Evolutionary conservation across 306 rosid species (phyloP), one percentile per base, ranked within the genome.

Genomic region (Cucurbita pepo): DNA sequence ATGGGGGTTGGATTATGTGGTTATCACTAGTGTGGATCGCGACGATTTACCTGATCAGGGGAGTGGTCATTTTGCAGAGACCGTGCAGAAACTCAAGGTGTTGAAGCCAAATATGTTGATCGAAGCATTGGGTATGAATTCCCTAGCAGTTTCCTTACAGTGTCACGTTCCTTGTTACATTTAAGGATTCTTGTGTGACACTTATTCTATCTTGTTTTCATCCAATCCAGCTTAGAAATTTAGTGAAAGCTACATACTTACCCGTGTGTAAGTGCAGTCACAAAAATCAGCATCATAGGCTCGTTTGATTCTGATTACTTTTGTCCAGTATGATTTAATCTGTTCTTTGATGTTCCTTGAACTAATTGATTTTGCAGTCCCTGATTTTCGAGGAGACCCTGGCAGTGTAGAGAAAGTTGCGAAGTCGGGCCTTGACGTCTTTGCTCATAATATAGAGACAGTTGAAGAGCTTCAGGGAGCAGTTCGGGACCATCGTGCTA

Each of bases 1-100:
- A 0, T 94, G 99, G 99, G 99, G 99, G 72, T 84, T 95, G 91
- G 99, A 86, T 73, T 95, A 95, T 74, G 99, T 95, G 79, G 99
- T 95, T 70, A 91, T 95, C 79, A 95, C 99, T 1, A 95, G 99
- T 73, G 99, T 95, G 78, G 99, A 95, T 78, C 88, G 97, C 74
- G 99, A 95, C 77, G 99, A 95, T 85, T 81, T 95, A 58, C 82
- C 90, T 67, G 99, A 95, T 83, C 99, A 95, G 80, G 99, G 99
- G 79, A 91, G 99, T 77, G 91, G 87, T 34, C 96, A 95, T 86
- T 95, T 95, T 82, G 77, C 99, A 1, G 95, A 95, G 85, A 95
- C 99, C 7, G 97, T 95, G 77, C 90, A 83, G 66, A 95, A 85
- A 83, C 77, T 95, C 83, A 95, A 95, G 92, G 72, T 14, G 14